Conservation (phyloP, 352 stramenopile species). For the Globisporangium alternatum region DNA sequence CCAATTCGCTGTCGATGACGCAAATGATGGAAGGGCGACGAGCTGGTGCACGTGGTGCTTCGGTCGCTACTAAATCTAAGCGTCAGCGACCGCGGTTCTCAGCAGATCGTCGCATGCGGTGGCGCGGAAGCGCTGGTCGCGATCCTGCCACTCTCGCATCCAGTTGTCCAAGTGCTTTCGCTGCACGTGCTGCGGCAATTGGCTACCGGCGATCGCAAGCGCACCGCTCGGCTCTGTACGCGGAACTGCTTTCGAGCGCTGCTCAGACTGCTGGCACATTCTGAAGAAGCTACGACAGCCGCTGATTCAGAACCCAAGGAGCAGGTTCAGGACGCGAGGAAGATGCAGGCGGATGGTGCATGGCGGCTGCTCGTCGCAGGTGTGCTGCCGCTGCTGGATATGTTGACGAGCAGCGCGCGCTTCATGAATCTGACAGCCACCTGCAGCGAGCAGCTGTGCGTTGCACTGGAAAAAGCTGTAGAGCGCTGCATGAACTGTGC, state of each 20-base stretch:
- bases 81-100: slow-evolving; percentile 3
- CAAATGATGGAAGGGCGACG: slow-evolving; percentile 10
- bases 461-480: neutral
- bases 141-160: slow-evolving; percentile 15
- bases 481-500: neutral
- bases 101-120: slow-evolving; percentile 9
- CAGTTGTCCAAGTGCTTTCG: slow-evolving; percentile 13
- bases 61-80: slow-evolving; percentile 20
- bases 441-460: neutral
- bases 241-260: slow-evolving; percentile 2
- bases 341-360: neutral
- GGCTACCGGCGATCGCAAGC: neutral
- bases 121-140: slow-evolving; percentile 15
- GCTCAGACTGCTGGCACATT: neutral
- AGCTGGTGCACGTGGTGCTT: slow-evolving; percentile 21
- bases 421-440: neutral
- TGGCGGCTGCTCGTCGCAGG: neutral
- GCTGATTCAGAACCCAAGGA: neutral
- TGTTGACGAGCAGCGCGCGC: slow-evolving; percentile 3
- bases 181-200: slow-evolving; percentile 23
- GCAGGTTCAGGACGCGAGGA: neutral
- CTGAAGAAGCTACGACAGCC: neutral
- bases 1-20: too few relatives aligned
- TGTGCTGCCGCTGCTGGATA: slow-evolving; percentile 16
- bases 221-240: neutral